These are phyloP conservation scores for Clitoria ternatea DNA, from an alignment of 306 rosid genomes.

Conservation along the genomic window DNA sequence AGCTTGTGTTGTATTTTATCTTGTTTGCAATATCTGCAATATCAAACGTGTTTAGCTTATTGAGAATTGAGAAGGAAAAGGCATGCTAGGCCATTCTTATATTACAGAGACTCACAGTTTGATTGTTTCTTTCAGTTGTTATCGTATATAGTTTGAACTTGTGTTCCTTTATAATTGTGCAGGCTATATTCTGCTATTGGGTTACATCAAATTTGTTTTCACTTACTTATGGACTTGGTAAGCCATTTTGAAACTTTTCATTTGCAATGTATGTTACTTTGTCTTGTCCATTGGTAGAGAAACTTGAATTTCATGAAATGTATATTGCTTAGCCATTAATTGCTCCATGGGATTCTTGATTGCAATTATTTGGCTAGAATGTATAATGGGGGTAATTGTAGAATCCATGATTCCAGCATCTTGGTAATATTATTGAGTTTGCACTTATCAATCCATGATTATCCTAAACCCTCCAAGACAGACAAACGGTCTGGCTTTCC, in stretches of 20 bases:
- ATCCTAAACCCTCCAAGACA: background rate
- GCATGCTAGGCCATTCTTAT: too few relatives aligned
- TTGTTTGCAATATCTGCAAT: too few relatives aligned
- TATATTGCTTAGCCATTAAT: background rate
- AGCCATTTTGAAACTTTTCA: slow-evolving; percentile 29
- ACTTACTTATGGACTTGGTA: slow-evolving; percentile 66
- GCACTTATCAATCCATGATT: background rate
- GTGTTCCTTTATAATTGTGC: slow-evolving; percentile 31
- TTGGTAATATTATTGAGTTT: background rate
- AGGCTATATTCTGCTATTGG: slow-evolving; percentile 96
- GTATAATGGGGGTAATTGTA: background rate
- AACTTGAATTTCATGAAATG: background rate
- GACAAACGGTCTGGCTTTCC: too few relatives aligned
- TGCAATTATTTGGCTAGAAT: background rate
- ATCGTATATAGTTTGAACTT: slow-evolving; percentile 17
- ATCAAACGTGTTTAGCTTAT: too few relatives aligned
- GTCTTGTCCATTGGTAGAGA: background rate
- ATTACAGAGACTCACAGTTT: too few relatives aligned
- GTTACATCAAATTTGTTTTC: slow-evolving; percentile 82
- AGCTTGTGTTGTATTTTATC: too few relatives aligned
- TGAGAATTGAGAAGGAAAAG: background rate
- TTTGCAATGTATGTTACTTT: slow-evolving; percentile 5
- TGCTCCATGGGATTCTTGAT: background rate
- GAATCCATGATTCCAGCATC: background rate
- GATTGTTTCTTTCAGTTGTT: background rate